Evolutionary conservation across 495 filamentous ascomycete genomes (phyloP).

Genomic region (Hypoxylon trugodes): DNA sequence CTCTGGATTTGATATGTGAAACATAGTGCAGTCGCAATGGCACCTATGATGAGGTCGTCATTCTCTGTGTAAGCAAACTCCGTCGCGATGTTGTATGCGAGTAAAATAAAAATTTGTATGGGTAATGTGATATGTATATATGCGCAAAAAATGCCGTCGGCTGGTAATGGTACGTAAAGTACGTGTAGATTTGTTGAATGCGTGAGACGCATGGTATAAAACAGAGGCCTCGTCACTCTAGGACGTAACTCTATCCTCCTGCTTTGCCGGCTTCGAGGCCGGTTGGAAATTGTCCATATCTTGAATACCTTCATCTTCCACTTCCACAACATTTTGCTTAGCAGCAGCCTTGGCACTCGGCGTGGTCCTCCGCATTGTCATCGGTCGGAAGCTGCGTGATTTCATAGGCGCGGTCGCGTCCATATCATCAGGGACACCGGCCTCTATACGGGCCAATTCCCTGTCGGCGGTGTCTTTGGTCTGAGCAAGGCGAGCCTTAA

Average conservation of each 20-base stretch:
- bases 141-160: constrained; percentile 8
- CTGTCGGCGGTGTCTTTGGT: constrained; percentile 65
- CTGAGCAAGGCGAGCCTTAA: constrained; percentile 66
- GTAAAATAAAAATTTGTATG: constrained; percentile 3
- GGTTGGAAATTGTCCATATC: constrained; percentile 49
- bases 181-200: constrained; percentile 11
- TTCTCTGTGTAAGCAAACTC: constrained; percentile 35
- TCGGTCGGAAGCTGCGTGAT: constrained; percentile 45
- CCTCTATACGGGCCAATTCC: constrained; percentile 63
- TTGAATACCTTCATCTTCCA: constrained; percentile 51
- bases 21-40: constrained; percentile 1
- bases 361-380: constrained; percentile 46
- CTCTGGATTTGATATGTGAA: constrained; percentile 2
- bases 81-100: constrained; percentile 32
- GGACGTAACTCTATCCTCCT: constrained; percentile 30
- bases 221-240: constrained; percentile 14
- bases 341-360: constrained; percentile 35
- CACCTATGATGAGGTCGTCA: constrained; percentile 10
- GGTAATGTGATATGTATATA: constrained; percentile 5
- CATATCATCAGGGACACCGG: constrained; percentile 44
- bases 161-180: not conserved
- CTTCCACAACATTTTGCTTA: constrained; percentile 36
- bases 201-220: constrained; percentile 5
- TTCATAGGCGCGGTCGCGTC: constrained; percentile 34
- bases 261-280: constrained; percentile 37